Conservation (phyloP, 192 early-diverging fungal genomes). For the Backusella liffmaniae region DNA sequence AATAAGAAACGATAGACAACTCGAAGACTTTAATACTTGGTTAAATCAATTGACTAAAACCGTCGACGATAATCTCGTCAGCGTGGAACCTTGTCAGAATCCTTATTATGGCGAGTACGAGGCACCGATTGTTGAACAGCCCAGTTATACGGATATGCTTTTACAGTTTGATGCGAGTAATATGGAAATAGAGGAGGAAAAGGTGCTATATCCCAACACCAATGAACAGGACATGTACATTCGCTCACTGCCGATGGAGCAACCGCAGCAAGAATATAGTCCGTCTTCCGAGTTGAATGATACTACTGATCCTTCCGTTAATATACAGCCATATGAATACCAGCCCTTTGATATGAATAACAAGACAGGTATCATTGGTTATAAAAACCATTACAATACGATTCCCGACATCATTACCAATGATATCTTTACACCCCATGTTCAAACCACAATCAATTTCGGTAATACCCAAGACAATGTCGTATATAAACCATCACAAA, state of each 20-base stretch:
- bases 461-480: background rate
- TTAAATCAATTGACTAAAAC: constrained; percentile 20
- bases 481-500: background rate
- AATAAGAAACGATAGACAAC: constrained; percentile 13
- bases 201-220: background rate
- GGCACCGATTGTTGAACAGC: background rate
- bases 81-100: background rate
- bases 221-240: constrained; percentile 19
- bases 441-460: background rate
- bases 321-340: background rate
- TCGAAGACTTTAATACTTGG: constrained; percentile 19
- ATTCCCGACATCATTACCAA: background rate
- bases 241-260: constrained; percentile 1
- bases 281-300: background rate
- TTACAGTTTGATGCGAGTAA: constrained; percentile 8
- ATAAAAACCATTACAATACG: background rate
- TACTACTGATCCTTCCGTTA: background rate
- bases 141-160: constrained; percentile 10
- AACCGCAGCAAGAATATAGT: background rate
- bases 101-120: background rate
- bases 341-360: background rate
- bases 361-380: background rate
- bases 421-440: background rate
- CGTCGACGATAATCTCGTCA: background rate
- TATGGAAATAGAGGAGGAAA: background rate